Conservation (phyloP, 371 early-diverging fungal species). For the Rhizopus microsporus region DNA sequence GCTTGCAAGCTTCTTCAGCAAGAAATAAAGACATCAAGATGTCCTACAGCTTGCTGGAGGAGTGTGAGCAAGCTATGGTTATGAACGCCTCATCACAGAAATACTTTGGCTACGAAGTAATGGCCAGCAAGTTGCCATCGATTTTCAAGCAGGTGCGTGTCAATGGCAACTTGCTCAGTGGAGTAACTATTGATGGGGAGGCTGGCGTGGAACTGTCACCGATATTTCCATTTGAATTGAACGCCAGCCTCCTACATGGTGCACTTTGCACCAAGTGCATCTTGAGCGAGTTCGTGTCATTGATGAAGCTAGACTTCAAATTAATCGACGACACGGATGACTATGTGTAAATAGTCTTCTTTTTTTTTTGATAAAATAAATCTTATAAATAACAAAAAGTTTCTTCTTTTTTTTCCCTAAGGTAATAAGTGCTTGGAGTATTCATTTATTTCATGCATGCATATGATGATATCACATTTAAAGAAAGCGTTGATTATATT, state of each 20-base stretch:
- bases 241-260: conserved; percentile 37
- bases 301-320: conserved; percentile 24
- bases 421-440: too few species aligned
- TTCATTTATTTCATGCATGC: too few species aligned
- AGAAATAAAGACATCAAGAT: too few species aligned
- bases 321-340: conserved; percentile 29
- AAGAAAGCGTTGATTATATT: too few species aligned
- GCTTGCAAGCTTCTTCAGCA: too few species aligned
- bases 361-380: too few species aligned
- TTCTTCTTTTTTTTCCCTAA: too few species aligned
- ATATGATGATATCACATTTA: too few species aligned
- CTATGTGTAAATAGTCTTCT: conserved; percentile 24
- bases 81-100: conserved; percentile 31
- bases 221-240: conserved; percentile 36
- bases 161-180: conserved; percentile 32
- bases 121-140: conserved; percentile 27
- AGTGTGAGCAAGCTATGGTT: conserved; percentile 28
- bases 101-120: conserved; percentile 17
- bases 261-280: conserved; percentile 42
- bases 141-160: conserved; percentile 27
- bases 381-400: too few species aligned
- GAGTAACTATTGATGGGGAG: conserved; percentile 42
- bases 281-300: conserved; percentile 26
- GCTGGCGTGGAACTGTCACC: conserved; percentile 34
- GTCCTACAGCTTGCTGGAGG: conserved; percentile 16